These are phyloP conservation scores for Aspergillus cavernicola DNA, from an alignment of 495 filamentous ascomycete genomes.

Conservation along the genomic window DNA sequence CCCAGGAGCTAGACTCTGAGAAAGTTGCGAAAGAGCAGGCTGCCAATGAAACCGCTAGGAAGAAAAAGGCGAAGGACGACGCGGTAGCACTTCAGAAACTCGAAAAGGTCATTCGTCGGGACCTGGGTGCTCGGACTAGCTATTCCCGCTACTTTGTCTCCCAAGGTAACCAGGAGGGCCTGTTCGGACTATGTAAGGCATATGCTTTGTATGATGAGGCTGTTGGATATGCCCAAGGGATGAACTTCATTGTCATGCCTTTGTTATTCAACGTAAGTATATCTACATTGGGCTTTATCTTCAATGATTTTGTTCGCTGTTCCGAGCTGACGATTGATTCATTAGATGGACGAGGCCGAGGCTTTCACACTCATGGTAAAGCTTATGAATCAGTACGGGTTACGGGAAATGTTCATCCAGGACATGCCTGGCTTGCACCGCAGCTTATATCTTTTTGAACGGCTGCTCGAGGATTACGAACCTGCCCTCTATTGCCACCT, in stretches of 20 bases:
- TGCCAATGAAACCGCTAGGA: conserved; percentile 58
- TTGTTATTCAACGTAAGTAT: conserved; percentile 83
- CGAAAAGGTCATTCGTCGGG: conserved; percentile 85
- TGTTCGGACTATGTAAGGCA: conserved; percentile 95
- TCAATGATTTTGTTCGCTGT: background rate
- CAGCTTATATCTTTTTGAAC: conserved; percentile 91
- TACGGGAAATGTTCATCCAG: conserved; percentile 89
- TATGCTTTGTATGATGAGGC: conserved; percentile 93
- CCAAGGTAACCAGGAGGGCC: conserved; percentile 85
- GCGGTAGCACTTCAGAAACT: conserved; percentile 68
- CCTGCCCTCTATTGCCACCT: conserved; percentile 95
- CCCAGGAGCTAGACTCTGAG: conserved; percentile 62
- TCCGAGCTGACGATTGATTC: conserved; percentile 1
- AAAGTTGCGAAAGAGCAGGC: conserved; percentile 62
- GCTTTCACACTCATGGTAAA: conserved; percentile 90
- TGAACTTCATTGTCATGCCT: conserved; percentile 99
- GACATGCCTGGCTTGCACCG: conserved; percentile 97
- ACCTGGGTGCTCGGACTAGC: conserved; percentile 89
- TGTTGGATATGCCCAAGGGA: conserved; percentile 96
- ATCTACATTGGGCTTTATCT: no score
- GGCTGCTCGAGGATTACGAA: conserved; percentile 89
- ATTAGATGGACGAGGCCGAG: conserved; percentile 92
- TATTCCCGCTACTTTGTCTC: conserved; percentile 90
- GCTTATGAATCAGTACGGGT: conserved; percentile 93
- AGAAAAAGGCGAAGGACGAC: conserved; percentile 75